These are phyloP conservation scores for Termitomyces sp. DNA, from an alignment of 768 basidiomycete species.

Conservation along the genomic window DNA sequence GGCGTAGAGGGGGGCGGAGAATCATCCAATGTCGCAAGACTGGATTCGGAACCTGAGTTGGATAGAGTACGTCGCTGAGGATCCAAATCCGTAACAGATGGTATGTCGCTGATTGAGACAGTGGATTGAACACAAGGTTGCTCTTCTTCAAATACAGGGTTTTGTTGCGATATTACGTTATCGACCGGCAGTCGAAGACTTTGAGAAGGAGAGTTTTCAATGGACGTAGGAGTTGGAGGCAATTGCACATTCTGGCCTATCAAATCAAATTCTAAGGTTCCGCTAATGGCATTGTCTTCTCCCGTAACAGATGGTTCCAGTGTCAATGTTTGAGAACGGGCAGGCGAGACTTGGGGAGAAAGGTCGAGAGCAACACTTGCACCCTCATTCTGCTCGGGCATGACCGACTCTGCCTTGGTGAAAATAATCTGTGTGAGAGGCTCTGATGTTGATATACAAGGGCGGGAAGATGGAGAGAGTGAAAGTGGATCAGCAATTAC, in stretches of 20 bases:
- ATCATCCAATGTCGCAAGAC: slow-evolving; percentile 12
- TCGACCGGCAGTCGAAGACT: not conserved
- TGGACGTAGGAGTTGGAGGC: not conserved
- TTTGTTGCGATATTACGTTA: not conserved
- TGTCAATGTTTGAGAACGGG: not conserved
- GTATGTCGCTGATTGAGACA: not conserved
- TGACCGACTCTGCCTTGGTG: too few species aligned
- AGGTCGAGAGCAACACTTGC: not conserved
- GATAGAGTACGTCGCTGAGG: slow-evolving; percentile 2
- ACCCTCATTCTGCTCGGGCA: not conserved
- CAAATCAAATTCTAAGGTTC: not conserved
- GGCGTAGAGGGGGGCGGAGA: slow-evolving; percentile 17
- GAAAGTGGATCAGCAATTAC: not conserved
- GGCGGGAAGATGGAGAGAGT: too few species aligned
- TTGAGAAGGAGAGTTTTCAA: not conserved
- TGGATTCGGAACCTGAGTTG: slow-evolving; percentile 7
- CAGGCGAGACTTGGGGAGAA: not conserved
- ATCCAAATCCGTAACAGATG: not conserved
- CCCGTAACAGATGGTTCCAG: not conserved
- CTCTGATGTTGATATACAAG: not conserved
- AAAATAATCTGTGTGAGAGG: not conserved
- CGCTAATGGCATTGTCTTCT: not conserved
- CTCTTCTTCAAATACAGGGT: not conserved
- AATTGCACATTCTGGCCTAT: not conserved
- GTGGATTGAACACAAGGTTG: not conserved